Percentiles rank a stretch among this genome's conserved stretches.
Evolutionary conservation across 371 early-diverging fungal species (phyloP).

Genomic region (Fennellomyces sp.): DNA sequence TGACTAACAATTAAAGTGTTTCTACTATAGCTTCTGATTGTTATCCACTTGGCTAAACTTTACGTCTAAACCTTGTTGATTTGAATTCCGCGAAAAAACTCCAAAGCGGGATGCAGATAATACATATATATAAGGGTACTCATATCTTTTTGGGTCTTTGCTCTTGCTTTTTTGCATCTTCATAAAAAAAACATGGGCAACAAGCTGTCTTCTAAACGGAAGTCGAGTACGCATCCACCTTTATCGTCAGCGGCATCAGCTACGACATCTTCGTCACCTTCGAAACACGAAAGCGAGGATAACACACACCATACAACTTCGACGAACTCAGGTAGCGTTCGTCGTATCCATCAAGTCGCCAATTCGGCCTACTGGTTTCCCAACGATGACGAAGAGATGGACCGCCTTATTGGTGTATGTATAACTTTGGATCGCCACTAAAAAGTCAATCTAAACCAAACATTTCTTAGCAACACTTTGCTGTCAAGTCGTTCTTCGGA

Average conservation of each 20-base stretch:
- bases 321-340: background rate
- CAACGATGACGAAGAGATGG: conserved; percentile 44
- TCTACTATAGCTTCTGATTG: no score
- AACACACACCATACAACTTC: background rate
- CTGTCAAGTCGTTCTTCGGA: conserved; percentile 19
- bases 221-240: conserved; percentile 1
- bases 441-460: background rate
- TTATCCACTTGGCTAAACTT: no score
- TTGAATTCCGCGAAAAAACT: no score
- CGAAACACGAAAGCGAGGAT: background rate
- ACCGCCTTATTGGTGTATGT: conserved; percentile 38
- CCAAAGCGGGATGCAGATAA: no score
- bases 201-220: conserved; percentile 11
- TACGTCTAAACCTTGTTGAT: no score
- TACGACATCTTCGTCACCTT: background rate
- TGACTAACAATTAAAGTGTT: no score
- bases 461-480: conserved; percentile 17
- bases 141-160: no score
- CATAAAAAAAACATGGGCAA: conserved; percentile 11
- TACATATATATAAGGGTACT: no score
- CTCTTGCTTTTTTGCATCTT: no score
- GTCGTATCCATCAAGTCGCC: conserved; percentile 15
- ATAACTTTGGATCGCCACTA: background rate
- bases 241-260: background rate
- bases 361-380: conserved; percentile 46